These are phyloP conservation scores for Microdochium trichocladiopsis DNA, from an alignment of 2,329 filamentous ascomycete genomes.

Conservation along the genomic window DNA sequence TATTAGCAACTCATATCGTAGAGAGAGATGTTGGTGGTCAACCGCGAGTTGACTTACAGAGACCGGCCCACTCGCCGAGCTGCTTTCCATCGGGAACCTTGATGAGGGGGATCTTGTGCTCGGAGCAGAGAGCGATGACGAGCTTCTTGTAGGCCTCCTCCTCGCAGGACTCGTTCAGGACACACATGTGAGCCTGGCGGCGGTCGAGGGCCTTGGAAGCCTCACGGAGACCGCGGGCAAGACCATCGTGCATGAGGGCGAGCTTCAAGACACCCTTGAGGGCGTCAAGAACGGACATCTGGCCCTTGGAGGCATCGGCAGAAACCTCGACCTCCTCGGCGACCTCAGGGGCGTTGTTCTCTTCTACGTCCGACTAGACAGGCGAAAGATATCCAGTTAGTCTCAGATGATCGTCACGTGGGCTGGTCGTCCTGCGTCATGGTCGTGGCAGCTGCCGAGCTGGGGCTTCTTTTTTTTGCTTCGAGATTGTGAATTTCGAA, in stretches of 20 bases:
- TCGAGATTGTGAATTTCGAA: background rate
- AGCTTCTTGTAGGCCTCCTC: slow-evolving; percentile 99
- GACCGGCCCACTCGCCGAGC: slow-evolving; percentile 98
- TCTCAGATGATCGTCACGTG: slow-evolving; percentile 1
- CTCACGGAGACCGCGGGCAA: slow-evolving; percentile 96
- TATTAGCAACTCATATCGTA: slow-evolving; percentile 18
- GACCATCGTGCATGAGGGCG: slow-evolving; percentile 98
- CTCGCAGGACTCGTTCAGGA: slow-evolving; percentile 99
- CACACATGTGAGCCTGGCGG: slow-evolving; percentile 99
- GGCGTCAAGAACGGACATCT: slow-evolving; percentile 97
- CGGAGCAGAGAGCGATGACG: slow-evolving; percentile 94
- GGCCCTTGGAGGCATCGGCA: slow-evolving; percentile 81
- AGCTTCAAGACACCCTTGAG: slow-evolving; percentile 99
- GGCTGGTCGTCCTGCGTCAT: background rate
- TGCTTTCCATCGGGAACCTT: slow-evolving; percentile 99
- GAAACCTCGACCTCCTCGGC: slow-evolving; percentile 90
- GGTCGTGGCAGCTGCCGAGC: background rate
- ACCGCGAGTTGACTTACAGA: slow-evolving; percentile 66
- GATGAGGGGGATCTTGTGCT: slow-evolving; percentile 99
- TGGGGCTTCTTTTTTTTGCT: background rate
- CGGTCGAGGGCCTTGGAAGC: slow-evolving; percentile 98
- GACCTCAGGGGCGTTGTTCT: slow-evolving; percentile 82
- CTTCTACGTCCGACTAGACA: slow-evolving; percentile 98
- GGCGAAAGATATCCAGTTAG: background rate
- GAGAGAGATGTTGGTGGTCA: background rate